These are phyloP conservation scores for Astrothelium subdiscretum DNA, from an alignment of 495 filamentous ascomycete species.

Conservation along the genomic window DNA sequence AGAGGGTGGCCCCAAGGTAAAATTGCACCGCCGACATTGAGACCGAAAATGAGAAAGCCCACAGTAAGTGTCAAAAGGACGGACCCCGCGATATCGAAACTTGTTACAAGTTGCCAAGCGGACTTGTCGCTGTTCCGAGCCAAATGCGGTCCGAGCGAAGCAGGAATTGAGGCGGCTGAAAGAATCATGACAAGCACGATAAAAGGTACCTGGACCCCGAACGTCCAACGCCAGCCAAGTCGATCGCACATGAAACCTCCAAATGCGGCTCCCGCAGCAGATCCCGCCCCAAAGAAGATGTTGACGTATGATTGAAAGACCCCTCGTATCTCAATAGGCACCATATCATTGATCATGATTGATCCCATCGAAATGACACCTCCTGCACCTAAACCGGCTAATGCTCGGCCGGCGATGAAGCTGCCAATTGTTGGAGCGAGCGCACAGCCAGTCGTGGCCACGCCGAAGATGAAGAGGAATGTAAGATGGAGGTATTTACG, in stretches of 20 bases:
- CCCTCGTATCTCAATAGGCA: slow-evolving; percentile 63
- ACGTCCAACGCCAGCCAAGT: slow-evolving; percentile 65
- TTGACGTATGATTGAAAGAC: slow-evolving; percentile 71
- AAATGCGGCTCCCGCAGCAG: slow-evolving; percentile 56
- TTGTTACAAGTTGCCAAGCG: slow-evolving; percentile 46
- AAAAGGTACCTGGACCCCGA: slow-evolving; percentile 55
- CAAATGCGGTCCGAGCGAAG: slow-evolving; percentile 42
- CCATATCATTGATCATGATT: slow-evolving; percentile 63
- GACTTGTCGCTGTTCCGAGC: slow-evolving; percentile 37
- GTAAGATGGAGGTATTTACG: background rate
- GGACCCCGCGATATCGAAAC: slow-evolving; percentile 59
- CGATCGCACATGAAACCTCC: slow-evolving; percentile 63
- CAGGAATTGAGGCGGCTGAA: slow-evolving; percentile 46
- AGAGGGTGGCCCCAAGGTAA: slow-evolving; percentile 61
- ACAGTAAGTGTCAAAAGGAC: slow-evolving; percentile 50
- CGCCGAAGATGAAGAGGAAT: slow-evolving; percentile 47
- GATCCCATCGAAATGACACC: slow-evolving; percentile 61
- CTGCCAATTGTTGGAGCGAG: slow-evolving; percentile 56
- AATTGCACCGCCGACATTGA: slow-evolving; percentile 71
- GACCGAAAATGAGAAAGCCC: slow-evolving; percentile 57
- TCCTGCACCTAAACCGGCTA: slow-evolving; percentile 65
- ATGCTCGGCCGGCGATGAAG: slow-evolving; percentile 60
- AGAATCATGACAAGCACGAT: slow-evolving; percentile 49
- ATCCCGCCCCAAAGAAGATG: slow-evolving; percentile 49
- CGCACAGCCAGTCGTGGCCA: slow-evolving; percentile 62